Evolutionary conservation across 2,329 filamentous ascomycete genomes (phyloP).

Genomic region (Boeremia lycopersici): DNA sequence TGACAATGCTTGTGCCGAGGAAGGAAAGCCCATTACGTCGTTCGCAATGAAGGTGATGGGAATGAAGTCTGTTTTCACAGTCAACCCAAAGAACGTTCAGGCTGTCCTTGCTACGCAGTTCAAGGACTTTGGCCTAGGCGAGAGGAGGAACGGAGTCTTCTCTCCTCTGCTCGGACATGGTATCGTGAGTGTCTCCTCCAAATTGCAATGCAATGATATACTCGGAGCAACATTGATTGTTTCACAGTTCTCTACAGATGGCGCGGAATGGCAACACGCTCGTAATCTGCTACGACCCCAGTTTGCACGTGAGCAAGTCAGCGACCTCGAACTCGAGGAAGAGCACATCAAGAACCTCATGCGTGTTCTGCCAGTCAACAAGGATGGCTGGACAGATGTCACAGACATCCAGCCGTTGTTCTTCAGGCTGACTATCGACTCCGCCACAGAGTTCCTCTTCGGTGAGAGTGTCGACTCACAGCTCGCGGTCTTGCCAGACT

Average conservation of each 20-base stretch:
- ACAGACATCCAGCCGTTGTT: slow-evolving; percentile 49
- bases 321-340: slow-evolving; percentile 39
- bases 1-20: slow-evolving; percentile 23
- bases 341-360: slow-evolving; percentile 46
- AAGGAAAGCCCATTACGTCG: slow-evolving; percentile 35
- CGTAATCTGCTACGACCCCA: slow-evolving; percentile 44
- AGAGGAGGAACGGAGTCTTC: slow-evolving; percentile 45
- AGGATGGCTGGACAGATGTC: slow-evolving; percentile 34
- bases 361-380: slow-evolving; percentile 21
- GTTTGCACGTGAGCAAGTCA: slow-evolving; percentile 40
- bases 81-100: slow-evolving; percentile 55
- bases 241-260: slow-evolving; percentile 39
- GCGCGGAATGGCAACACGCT: slow-evolving; percentile 39
- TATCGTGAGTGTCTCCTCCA: slow-evolving; percentile 32
- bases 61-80: slow-evolving; percentile 34
- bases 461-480: slow-evolving; percentile 43
- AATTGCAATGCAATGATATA: no score
- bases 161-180: slow-evolving; percentile 49
- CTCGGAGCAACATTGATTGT: background rate
- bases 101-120: slow-evolving; percentile 52
- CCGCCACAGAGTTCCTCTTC: slow-evolving; percentile 47
- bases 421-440: slow-evolving; percentile 48
- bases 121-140: slow-evolving; percentile 53
- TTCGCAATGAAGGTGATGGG: slow-evolving; percentile 30
- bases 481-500: slow-evolving; percentile 27